phyloP scores from a whole-genome alignment of 2,329 filamentous ascomycete species.

The Metarhizium sp. region DNA sequence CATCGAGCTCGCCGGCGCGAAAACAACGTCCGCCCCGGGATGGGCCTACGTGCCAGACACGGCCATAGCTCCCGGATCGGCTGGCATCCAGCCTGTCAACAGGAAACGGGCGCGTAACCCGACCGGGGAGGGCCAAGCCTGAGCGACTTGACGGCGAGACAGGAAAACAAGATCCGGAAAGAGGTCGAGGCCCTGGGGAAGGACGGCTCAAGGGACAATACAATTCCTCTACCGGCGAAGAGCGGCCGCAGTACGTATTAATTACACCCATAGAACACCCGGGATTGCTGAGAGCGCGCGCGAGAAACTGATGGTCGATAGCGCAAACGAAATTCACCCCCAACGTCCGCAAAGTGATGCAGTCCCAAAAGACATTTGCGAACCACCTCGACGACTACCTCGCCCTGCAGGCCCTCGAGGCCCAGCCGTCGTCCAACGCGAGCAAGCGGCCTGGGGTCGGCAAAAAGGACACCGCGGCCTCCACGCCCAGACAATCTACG shows the following conservation, averaged over 20 bases:
- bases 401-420: constrained; percentile 45
- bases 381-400: constrained; percentile 77
- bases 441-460: constrained; percentile 18
- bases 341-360: constrained; percentile 66
- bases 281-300: background rate
- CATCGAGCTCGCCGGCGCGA: constrained; percentile 67
- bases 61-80: constrained; percentile 43
- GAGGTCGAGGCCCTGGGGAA: constrained; percentile 75
- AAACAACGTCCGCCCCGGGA: constrained; percentile 64
- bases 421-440: constrained; percentile 16
- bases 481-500: constrained; percentile 8
- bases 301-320: constrained; percentile 9
- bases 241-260: constrained; percentile 29
- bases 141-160: constrained; percentile 67
- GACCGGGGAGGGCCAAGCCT: constrained; percentile 36
- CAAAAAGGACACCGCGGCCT: constrained; percentile 16
- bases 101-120: constrained; percentile 64
- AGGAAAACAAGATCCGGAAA: constrained; percentile 71
- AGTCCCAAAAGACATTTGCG: constrained; percentile 73
- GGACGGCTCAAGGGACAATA: constrained; percentile 64
- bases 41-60: constrained; percentile 88
- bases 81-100: constrained; percentile 41
- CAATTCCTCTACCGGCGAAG: constrained; percentile 59
- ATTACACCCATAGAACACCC: background rate
- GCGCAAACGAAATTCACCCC: constrained; percentile 51